Evolutionary conservation across 139 green algal species (phyloP).

Genomic region (Choricystis sp.): DNA sequence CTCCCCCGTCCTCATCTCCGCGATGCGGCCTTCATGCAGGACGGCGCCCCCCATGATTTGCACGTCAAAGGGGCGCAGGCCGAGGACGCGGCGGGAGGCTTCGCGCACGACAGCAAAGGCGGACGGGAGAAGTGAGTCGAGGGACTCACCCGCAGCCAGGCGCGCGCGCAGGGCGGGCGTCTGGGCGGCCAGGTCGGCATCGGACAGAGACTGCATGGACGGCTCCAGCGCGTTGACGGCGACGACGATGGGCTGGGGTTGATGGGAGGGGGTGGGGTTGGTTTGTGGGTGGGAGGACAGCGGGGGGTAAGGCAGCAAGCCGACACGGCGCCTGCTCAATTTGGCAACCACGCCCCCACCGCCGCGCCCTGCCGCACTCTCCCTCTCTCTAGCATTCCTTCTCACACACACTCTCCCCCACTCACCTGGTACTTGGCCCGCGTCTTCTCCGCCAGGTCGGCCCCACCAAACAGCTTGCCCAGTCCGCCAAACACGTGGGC

Average conservation of each 20-base stretch:
- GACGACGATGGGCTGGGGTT: constrained; percentile 38
- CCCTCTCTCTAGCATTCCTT: too few relatives aligned
- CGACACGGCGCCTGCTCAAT: too few relatives aligned
- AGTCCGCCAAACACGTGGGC: constrained; percentile 13
- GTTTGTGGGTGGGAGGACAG: not conserved
- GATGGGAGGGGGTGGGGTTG: not conserved
- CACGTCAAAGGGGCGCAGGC: constrained; percentile 92
- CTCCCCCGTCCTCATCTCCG: constrained; percentile 96
- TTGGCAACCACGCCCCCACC: too few relatives aligned
- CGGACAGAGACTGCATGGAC: constrained; percentile 44
- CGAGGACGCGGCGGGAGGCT: constrained; percentile 75
- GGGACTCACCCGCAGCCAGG: constrained; percentile 30
- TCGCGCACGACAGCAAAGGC: constrained; percentile 84
- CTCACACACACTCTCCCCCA: too few relatives aligned
- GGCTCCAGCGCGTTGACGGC: constrained; percentile 76
- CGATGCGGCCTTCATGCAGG: constrained; percentile 85
- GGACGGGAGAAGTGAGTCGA: constrained; percentile 78
- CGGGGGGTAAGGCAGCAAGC: too few relatives aligned
- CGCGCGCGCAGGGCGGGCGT: constrained; percentile 60
- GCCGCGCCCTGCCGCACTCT: too few relatives aligned
- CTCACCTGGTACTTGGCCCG: constrained; percentile 10
- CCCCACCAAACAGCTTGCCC: constrained; percentile 3
- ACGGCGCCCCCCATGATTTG: constrained; percentile 95
- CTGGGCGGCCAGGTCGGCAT: constrained; percentile 66
- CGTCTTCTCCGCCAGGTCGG: constrained; percentile 17